Percentiles rank a stretch among this genome's conserved stretches.
phyloP scores from a whole-genome alignment of 1,284 basidiomycete genomes.

The Ustilago trichophora region DNA sequence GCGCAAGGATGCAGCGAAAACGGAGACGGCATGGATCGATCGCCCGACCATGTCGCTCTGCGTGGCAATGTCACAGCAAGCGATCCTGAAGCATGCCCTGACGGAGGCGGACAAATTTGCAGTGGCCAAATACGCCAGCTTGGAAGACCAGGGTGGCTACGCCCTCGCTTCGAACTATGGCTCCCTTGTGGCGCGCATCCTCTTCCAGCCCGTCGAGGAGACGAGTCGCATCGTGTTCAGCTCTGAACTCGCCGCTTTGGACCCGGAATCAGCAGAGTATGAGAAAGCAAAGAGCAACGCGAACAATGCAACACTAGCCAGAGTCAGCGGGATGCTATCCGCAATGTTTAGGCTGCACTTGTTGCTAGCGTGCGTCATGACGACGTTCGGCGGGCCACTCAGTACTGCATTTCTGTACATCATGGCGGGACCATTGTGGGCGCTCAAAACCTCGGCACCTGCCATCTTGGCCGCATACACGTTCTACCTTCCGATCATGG shows the following conservation, averaged over 20 bases:
- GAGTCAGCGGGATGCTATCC: conserved; percentile 21
- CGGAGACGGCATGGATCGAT: conserved; percentile 22
- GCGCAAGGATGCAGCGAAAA: not conserved
- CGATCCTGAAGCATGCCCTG: conserved; percentile 88
- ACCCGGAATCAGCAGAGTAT: too few relatives aligned
- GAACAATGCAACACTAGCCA: not conserved
- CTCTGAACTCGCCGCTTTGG: conserved; percentile 13
- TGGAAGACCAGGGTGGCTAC: conserved; percentile 64
- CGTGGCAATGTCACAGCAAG: conserved; percentile 83
- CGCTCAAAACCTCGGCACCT: conserved; percentile 46
- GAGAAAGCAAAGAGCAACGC: too few relatives aligned
- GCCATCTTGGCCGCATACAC: conserved; percentile 56
- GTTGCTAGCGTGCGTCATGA: conserved; percentile 43
- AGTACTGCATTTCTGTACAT: conserved; percentile 47
- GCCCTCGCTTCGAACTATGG: conserved; percentile 65
- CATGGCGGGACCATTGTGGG: conserved; percentile 60
- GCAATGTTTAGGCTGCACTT: conserved; percentile 49
- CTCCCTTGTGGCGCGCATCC: conserved; percentile 57
- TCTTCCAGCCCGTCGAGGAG: conserved; percentile 65
- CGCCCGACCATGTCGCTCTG: conserved; percentile 69
- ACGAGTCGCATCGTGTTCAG: conserved; percentile 54
- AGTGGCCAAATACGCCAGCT: conserved; percentile 50
- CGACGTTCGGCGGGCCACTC: conserved; percentile 54
- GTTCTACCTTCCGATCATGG: conserved; percentile 61
- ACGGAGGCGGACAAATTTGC: conserved; percentile 92